Conservation (phyloP, 2,329 filamentous ascomycete species). For the Botrytis pseudocinerea region DNA sequence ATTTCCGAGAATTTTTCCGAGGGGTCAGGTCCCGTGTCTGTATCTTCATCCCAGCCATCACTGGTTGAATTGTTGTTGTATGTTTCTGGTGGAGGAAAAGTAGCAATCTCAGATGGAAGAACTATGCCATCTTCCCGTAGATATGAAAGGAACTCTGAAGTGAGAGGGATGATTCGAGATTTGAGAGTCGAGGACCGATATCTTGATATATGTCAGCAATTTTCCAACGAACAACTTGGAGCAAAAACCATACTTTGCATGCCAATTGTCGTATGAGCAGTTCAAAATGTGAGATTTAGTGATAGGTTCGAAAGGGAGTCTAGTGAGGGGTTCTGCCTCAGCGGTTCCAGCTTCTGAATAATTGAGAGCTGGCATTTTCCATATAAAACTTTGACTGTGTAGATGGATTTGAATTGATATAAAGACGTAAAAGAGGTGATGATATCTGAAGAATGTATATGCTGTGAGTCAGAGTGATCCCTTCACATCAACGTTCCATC, state of each 20-base stretch:
- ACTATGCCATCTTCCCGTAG: slow-evolving; percentile 91
- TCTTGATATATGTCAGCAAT: slow-evolving; percentile 44
- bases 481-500: slow-evolving; percentile 3
- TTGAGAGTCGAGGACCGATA: slow-evolving; percentile 82
- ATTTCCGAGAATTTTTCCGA: slow-evolving; percentile 60
- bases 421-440: too few relatives aligned
- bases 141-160: slow-evolving; percentile 76
- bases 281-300: slow-evolving; percentile 86
- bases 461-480: slow-evolving; percentile 2
- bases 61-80: slow-evolving; percentile 51
- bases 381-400: not conserved
- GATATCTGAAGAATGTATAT: not conserved
- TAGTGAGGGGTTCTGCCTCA: slow-evolving; percentile 36
- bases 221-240: not conserved
- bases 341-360: slow-evolving; percentile 20
- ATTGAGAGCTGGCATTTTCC: slow-evolving; percentile 37
- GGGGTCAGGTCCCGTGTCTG: slow-evolving; percentile 35
- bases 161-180: slow-evolving; percentile 79
- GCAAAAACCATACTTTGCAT: slow-evolving; percentile 59
- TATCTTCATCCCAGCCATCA: slow-evolving; percentile 53
- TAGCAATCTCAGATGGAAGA: slow-evolving; percentile 63
- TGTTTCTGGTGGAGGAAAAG: slow-evolving; percentile 32
- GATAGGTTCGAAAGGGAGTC: slow-evolving; percentile 76
- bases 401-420: not conserved
- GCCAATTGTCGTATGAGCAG: slow-evolving; percentile 93